These are phyloP conservation scores for Rusavskia elegans DNA, from an alignment of 495 filamentous ascomycete species.

Conservation along the genomic window DNA sequence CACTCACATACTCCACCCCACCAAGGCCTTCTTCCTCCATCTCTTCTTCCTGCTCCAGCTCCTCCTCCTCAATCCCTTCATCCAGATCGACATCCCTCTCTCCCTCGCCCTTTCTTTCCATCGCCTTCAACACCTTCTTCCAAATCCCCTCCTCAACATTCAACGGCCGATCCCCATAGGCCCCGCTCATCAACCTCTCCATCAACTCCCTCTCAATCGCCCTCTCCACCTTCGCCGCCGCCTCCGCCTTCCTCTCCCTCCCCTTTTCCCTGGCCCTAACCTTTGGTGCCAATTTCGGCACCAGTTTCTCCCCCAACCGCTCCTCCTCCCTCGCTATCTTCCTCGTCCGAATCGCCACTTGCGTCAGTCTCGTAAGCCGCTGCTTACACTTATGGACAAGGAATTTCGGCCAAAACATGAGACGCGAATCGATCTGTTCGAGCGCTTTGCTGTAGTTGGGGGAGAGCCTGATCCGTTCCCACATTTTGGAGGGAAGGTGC, in stretches of 20 bases:
- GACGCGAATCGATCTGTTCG: constrained; percentile 68
- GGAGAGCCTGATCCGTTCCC: constrained; percentile 86
- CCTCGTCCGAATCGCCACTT: constrained; percentile 77
- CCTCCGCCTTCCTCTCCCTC: constrained; percentile 82
- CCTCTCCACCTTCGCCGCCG: constrained; percentile 87
- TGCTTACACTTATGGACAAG: constrained; percentile 96
- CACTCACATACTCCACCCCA: constrained; percentile 77
- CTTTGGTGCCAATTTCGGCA: constrained; percentile 87
- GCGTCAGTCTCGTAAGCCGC: constrained; percentile 80
- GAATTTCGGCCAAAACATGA: constrained; percentile 96
- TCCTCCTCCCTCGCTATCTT: constrained; percentile 77
- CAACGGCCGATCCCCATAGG: constrained; percentile 85
- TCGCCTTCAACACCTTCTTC: constrained; percentile 88
- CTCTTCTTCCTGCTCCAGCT: constrained; percentile 50
- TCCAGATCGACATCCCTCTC: constrained; percentile 77
- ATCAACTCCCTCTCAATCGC: constrained; percentile 94
- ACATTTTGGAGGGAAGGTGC: constrained; percentile 82
- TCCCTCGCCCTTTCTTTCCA: constrained; percentile 77
- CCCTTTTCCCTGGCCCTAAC: constrained; percentile 75
- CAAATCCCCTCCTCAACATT: constrained; percentile 90
- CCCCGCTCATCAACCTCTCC: constrained; percentile 76
- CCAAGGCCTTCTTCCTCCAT: constrained; percentile 55
- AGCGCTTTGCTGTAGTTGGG: constrained; percentile 81
- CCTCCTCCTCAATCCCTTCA: constrained; percentile 68
- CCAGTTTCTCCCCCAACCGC: constrained; percentile 73